phyloP scores from a whole-genome alignment of 2,329 filamentous ascomycete species.

The Harringtonia lauricola region DNA sequence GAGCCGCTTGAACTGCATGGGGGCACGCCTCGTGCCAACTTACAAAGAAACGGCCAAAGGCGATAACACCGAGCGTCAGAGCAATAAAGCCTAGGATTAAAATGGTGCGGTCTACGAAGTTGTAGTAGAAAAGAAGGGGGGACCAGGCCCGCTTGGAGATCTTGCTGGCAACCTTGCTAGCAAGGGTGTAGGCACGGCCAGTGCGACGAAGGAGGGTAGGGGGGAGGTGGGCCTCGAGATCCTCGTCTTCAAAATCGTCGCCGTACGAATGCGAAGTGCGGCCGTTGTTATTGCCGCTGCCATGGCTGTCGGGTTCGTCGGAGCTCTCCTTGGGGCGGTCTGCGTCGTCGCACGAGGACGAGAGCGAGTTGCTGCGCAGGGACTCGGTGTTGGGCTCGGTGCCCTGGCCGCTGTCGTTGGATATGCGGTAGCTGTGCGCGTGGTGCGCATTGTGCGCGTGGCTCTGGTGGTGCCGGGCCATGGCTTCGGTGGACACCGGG shows the following conservation, averaged over 20 bases:
- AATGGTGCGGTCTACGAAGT: slow-evolving; percentile 63
- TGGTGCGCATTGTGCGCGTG: slow-evolving; percentile 4
- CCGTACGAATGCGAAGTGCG: slow-evolving; percentile 23
- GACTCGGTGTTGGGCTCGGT: slow-evolving; percentile 61
- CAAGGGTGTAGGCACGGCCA: slow-evolving; percentile 37
- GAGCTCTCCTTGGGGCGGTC: slow-evolving; percentile 35
- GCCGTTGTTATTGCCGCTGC: too few species aligned
- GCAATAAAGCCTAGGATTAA: slow-evolving; percentile 68
- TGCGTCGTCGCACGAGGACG: slow-evolving; percentile 42
- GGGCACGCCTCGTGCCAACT: slow-evolving; percentile 21
- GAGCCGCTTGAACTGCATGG: background rate
- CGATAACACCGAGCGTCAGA: slow-evolving; percentile 60
- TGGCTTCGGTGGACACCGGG: slow-evolving; percentile 45
- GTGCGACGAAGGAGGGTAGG: slow-evolving; percentile 27
- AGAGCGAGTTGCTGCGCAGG: slow-evolving; percentile 52
- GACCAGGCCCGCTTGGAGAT: slow-evolving; percentile 46
- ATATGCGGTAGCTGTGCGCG: slow-evolving; percentile 38
- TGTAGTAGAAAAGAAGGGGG: slow-evolving; percentile 48
- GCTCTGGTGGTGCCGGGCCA: slow-evolving; percentile 36
- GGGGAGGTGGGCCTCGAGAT: slow-evolving; percentile 25
- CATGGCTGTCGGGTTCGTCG: slow-evolving; percentile 26
- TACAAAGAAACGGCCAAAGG: slow-evolving; percentile 78
- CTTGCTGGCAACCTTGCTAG: slow-evolving; percentile 41
- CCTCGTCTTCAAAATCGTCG: slow-evolving; percentile 30
- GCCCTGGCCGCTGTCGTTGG: slow-evolving; percentile 63